Conservation (phyloP, 2,329 filamentous ascomycete species). For the Fusarium piperis region DNA sequence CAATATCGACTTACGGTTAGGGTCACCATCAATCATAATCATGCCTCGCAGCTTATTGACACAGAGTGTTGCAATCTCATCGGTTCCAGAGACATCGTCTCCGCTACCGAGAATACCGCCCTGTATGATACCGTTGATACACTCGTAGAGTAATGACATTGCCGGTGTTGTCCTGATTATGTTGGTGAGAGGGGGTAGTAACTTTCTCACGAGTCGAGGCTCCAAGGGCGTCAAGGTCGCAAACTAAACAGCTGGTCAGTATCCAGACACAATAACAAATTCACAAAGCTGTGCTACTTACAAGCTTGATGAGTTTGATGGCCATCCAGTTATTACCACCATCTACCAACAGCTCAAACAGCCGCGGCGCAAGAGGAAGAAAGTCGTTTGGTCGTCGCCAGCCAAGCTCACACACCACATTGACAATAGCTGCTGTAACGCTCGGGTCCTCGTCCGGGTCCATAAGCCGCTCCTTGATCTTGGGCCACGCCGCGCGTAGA, state of each 20-base stretch:
- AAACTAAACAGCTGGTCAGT: constrained; percentile 69
- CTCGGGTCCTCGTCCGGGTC: constrained; percentile 90
- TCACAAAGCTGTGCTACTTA: constrained; percentile 51
- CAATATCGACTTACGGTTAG: constrained; percentile 82
- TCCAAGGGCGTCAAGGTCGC: constrained; percentile 93
- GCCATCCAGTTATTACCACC: constrained; percentile 99
- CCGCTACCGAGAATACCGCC: constrained; percentile 89
- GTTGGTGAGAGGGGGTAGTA: constrained; percentile 88
- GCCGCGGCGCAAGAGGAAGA: constrained; percentile 85
- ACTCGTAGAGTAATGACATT: constrained; percentile 98
- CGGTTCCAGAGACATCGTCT: constrained; percentile 81
- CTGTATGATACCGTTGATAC: constrained; percentile 97
- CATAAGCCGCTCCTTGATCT: constrained; percentile 93
- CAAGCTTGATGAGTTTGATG: constrained; percentile 97
- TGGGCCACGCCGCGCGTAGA: constrained; percentile 91
- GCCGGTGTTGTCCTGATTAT: constrained; percentile 94
- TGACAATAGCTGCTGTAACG: constrained; percentile 95
- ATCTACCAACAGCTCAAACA: constrained; percentile 93
- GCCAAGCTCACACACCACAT: constrained; percentile 94
- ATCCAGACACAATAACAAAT: neutral
- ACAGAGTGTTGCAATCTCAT: constrained; percentile 92
- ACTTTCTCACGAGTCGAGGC: constrained; percentile 88
- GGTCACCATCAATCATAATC: constrained; percentile 92
- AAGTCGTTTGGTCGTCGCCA: constrained; percentile 96
- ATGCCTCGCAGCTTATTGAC: constrained; percentile 93